Evolutionary conservation across 2,329 filamentous ascomycete species (phyloP), one percentile per base, ranked within the genome.

Genomic region (Cercospora nicotianae): DNA sequence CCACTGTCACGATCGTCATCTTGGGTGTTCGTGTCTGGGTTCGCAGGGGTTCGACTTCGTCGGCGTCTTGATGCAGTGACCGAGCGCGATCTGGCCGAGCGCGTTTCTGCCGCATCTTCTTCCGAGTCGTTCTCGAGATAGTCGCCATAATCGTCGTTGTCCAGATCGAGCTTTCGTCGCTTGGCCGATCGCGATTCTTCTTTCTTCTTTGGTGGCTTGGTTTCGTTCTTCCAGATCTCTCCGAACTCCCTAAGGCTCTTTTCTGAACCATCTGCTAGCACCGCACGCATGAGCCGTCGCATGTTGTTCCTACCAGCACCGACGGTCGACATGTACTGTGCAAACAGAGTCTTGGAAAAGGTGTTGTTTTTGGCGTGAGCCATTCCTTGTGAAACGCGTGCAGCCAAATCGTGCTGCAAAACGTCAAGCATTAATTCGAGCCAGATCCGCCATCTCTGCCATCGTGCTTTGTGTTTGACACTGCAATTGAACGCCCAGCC

Each of bases 401-500:
- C 86, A 5, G 84, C 78, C 77, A 91, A 89, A 73, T 96, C 92
- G 3, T 83, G 82, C 71, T 95, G 90, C 12, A 97, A 81, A 6
- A 91, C 87, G 74, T 94, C 90, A 5, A 96, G 79, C 85, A 97
- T 90, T 69, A 91, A 89, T 36, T 89, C 86, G 13, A 98, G 82
- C 91, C 93, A 97, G 7, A 87, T 80, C 73, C 86, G 88, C 93
- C 94, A 98, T 75, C 89, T 86, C 60, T 84, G 85, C 94, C 95
- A 98, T 20, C 94, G 86, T 48, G 86, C 84, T 1, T 88, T 88
- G 72, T 94, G 84, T 33, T 86, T 79, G 1, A 91, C 85, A 62
- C 92, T 94, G 81, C 94, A 98, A 77, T 94, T 95, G 78, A 98
- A 93, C 0, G 92, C 91, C 95, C 95, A 98, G 3, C 94, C 95